Evolutionary conservation across 2,329 filamentous ascomycete genomes (phyloP), one percentile per base, ranked within the genome.

Genomic region (Emmonsia crescens): DNA sequence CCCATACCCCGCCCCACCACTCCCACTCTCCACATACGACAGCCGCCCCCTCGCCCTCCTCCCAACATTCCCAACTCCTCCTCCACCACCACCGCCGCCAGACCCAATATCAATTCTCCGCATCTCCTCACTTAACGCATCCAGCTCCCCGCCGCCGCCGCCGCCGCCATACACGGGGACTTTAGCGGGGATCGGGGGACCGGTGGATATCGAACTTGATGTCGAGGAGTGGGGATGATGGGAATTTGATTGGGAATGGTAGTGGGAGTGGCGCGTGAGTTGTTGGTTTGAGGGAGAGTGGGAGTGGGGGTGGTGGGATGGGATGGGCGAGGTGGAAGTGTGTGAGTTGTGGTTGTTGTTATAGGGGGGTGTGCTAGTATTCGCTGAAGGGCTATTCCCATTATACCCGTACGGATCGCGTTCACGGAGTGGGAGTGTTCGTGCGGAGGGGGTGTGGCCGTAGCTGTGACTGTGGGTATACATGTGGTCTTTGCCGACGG

Each of bases 121-220:
- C 66, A 87, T 74, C 70, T 87, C 84, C 40, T 83, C 74, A 59
- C 82, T 84, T 56, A 87, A 71, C 5, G 83, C 81, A 63, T 77
- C 78, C 74, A 74, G 63, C 19, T 63, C 63, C 49, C 65, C 63
- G 46, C 48, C 52, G 12, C 51, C 61, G 49, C 49, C 54, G 71
- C 48, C 66, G 69, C 64, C 63, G 69, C 72, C 33, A 10, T 68
- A 69, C 9, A 78, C 71, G 1, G 77, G 76, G 1, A 78, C 72
- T 63, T 78, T 79, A 9, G 71, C 71, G 0, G 77, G 77, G 38
- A 78, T 74, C 1, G 76, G 75, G 10, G 77, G 76, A 6, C 71
- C 74, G 1, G 68, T 59, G 60, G 44, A 48, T 24, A 21, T 24
- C 40, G 40, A 44, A 5, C 19, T 44, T 44, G 40, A 48, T 48